Evolutionary conservation across 306 rosid genomes (phyloP).

Genomic region (Herpetospermum pedunculosum): DNA sequence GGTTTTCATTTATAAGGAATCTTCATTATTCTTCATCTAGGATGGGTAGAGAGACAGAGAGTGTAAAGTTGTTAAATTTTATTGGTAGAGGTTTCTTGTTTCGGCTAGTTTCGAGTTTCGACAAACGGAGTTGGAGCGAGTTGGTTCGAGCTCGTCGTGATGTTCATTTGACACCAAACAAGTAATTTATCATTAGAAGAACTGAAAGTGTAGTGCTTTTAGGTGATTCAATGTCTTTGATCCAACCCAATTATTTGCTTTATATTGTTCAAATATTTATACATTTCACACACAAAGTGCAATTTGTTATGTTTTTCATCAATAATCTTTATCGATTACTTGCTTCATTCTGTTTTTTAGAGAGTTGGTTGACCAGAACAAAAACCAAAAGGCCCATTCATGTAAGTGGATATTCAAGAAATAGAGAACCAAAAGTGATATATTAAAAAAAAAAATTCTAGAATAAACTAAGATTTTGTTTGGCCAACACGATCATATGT

Average conservation of each 20-base stretch:
- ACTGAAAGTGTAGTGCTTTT: background rate
- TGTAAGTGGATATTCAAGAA: background rate
- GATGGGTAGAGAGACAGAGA: background rate
- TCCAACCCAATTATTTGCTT: background rate
- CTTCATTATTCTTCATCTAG: background rate
- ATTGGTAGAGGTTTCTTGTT: background rate
- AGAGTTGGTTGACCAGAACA: background rate
- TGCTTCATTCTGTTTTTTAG: background rate
- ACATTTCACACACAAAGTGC: background rate
- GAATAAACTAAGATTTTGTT: too few species aligned
- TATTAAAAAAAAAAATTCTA: too few species aligned
- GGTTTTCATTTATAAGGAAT: background rate
- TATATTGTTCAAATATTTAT: background rate
- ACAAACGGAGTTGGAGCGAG: background rate
- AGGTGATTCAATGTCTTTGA: background rate
- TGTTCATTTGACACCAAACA: background rate
- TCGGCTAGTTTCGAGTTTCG: background rate
- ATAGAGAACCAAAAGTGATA: too few species aligned
- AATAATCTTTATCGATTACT: background rate
- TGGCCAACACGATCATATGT: too few species aligned
- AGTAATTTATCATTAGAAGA: background rate
- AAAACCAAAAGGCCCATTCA: too few species aligned
- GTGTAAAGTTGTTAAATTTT: slow-evolving; percentile 3
- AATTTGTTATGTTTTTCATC: background rate
- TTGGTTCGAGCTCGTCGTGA: background rate